Base-by-base conservation (phyloP, 2,329 filamentous ascomycete genomes). In the Graphiopsis chlorocephala region DNA sequence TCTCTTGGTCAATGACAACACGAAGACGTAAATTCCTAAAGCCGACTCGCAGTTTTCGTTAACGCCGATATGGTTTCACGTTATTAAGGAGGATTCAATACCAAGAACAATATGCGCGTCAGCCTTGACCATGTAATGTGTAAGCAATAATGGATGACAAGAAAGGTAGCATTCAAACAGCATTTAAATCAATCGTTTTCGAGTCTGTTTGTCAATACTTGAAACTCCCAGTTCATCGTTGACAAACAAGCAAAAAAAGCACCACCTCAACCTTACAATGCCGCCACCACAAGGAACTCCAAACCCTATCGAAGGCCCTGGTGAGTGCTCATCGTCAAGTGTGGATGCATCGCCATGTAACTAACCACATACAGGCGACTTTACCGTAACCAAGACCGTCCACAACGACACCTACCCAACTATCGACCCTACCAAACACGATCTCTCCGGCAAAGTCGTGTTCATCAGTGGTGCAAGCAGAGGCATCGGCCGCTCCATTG, bases 401-500 rank as follows among this genome's bases (percentile, higher is more conserved):
- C 64, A 66, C 60, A 64, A 63, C 38, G 45, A 74, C 35, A 63
- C 64, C 10, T 68, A 74, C 80, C 65, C 76, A 78, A 17, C 55
- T n/a, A 69, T 70, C 59, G 64, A 67, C 31, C 68, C 66, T 14
- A 67, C 71, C 20, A 76, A 78, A 29, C 70, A 73, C 38, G 69
- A 81, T 66, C 78, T 82, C 31, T 59, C 69, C 12, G 77, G 77
- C 33, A 80, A 80, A 67, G 71, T 75, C 4, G 75, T 84, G 53
- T 78, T 89, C 64, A 81, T 88, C 59, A 85, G 81, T 0, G 86
- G 85, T 10, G 70, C 69, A 11, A 69, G 68, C 20, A 65, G 66
- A 58, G 72, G 72, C 45, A 68, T 74, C 38, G 86, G 86, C 6
- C 77, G 77, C 2, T 79, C 81, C 15, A 84, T 81, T 3, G 85